Conservation (phyloP, 352 stramenopile genomes). For the Pythium brassicae region DNA sequence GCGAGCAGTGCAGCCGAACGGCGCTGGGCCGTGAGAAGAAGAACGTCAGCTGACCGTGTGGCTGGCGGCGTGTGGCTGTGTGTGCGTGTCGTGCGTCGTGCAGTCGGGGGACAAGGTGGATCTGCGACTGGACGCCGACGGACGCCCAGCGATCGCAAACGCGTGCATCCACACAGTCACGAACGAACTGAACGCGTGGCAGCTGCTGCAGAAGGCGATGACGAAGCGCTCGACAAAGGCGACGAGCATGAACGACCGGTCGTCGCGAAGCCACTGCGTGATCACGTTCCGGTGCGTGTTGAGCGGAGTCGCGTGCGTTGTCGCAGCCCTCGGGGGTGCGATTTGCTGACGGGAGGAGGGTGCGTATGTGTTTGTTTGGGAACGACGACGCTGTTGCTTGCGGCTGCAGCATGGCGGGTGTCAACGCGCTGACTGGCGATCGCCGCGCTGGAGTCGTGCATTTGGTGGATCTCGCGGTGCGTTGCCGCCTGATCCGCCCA, state of each 20-base stretch:
- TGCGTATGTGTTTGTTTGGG: neutral
- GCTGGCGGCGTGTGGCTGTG: neutral
- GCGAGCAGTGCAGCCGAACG: too few species aligned
- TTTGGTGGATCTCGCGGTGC: constrained; percentile 75
- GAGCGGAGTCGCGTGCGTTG: neutral
- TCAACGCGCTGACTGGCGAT: constrained; percentile 54
- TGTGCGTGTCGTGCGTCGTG: neutral
- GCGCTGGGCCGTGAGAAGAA: too few species aligned
- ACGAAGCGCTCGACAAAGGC: constrained; percentile 66
- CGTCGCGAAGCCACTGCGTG: constrained; percentile 81
- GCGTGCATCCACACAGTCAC: constrained; percentile 50
- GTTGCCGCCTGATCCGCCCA: neutral
- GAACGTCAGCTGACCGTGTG: neutral
- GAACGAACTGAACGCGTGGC: constrained; percentile 61
- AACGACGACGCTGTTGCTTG: too few species aligned
- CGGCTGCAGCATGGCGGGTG: constrained; percentile 42
- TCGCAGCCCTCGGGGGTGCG: neutral
- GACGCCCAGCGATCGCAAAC: constrained; percentile 62
- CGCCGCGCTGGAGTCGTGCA: constrained; percentile 65
- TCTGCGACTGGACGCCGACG: constrained; percentile 60
- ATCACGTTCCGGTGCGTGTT: constrained; percentile 67
- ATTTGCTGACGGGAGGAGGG: neutral
- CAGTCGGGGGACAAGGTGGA: constrained; percentile 69
- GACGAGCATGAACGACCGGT: constrained; percentile 84
- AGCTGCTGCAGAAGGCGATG: constrained; percentile 58